Conservation (phyloP, 768 basidiomycete genomes). For the Crepidotus variabilis region DNA sequence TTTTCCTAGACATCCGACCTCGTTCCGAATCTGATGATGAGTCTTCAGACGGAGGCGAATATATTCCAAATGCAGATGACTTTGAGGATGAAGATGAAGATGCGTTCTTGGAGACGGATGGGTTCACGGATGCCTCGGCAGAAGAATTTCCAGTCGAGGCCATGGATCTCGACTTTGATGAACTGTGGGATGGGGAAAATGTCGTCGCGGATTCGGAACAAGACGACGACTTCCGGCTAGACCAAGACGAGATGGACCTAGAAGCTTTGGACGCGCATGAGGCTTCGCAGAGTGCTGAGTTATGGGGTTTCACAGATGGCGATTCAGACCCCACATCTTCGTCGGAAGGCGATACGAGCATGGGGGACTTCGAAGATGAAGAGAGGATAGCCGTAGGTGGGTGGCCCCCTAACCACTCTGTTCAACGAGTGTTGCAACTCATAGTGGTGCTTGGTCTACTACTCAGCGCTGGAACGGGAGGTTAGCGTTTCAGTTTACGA, state of each 20-base stretch:
- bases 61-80: conserved; percentile 46
- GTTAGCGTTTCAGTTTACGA: conserved; percentile 19
- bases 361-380: conserved; percentile 11
- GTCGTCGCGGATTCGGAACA: background rate
- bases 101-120: conserved; percentile 39
- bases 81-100: conserved; percentile 51
- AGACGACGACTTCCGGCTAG: background rate
- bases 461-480: conserved; percentile 18
- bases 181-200: conserved; percentile 16
- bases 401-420: conserved; percentile 9
- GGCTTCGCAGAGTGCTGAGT: conserved; percentile 20
- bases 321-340: conserved; percentile 28
- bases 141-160: conserved; percentile 36
- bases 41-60: conserved; percentile 66
- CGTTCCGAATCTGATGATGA: conserved; percentile 56
- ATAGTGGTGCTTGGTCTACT: conserved; percentile 15
- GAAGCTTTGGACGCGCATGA: conserved; percentile 15
- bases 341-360: conserved; percentile 15
- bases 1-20: conserved; percentile 51
- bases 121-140: conserved; percentile 32
- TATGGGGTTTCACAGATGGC: conserved; percentile 39
- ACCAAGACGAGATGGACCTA: background rate
- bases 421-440: conserved; percentile 7
- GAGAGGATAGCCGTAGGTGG: conserved; percentile 13
- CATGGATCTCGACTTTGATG: conserved; percentile 31